Evolutionary conservation across 345 rosid genomes (phyloP).

Genomic region (Syzygium grande): DNA sequence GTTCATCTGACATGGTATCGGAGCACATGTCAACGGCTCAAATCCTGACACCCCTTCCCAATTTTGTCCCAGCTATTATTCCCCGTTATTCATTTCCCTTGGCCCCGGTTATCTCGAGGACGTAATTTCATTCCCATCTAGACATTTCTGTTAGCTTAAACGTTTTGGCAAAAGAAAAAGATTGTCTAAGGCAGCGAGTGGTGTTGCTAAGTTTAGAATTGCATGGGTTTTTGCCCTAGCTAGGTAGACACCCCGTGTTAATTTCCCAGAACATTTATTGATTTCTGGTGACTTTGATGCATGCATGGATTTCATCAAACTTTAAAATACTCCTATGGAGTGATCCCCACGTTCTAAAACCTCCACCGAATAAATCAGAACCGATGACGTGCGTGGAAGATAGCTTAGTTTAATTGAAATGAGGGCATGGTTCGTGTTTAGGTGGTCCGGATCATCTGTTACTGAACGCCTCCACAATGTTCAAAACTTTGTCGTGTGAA

Average conservation of each 20-base stretch:
- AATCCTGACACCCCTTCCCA: not conserved
- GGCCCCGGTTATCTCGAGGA: not conserved
- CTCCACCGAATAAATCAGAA: not conserved
- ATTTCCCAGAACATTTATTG: not conserved
- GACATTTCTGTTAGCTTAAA: not conserved
- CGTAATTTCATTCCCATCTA: not conserved
- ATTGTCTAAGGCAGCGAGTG: not conserved
- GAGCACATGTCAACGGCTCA: not conserved
- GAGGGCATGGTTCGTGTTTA: not conserved
- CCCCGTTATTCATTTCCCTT: not conserved
- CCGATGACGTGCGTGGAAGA: not conserved
- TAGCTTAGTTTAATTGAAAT: not conserved
- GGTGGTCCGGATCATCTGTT: not conserved
- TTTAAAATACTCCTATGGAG: not conserved
- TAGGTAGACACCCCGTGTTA: not conserved
- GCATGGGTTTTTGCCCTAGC: not conserved
- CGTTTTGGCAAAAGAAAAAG: not conserved
- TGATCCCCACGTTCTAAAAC: not conserved
- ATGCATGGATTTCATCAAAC: not conserved
- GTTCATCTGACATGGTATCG: not conserved
- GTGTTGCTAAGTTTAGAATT: not conserved
- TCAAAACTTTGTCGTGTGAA: not conserved
- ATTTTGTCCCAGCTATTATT: not conserved
- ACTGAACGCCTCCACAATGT: not conserved
- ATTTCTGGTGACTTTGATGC: not conserved